A percentile compares a stretch with the other conserved stretches of the same genome.
Conservation (phyloP, 208 protist species). For the Sergeia podlipaevii region DNA sequence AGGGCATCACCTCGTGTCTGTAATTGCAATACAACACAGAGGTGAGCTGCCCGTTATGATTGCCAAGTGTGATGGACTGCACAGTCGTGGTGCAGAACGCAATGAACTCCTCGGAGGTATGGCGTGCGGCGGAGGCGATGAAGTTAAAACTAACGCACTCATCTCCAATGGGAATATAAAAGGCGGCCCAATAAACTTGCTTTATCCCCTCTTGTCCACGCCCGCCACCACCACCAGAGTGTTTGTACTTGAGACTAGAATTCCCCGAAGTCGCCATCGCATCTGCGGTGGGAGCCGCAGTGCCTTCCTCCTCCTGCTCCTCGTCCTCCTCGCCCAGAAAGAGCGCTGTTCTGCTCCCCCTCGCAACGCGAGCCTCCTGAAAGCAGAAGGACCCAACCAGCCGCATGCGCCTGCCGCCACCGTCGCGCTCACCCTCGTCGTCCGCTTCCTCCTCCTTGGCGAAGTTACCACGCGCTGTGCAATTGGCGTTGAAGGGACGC, state of each 20-base stretch:
- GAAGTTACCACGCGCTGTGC: constrained; percentile 40
- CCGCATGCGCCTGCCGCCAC: constrained; percentile 14
- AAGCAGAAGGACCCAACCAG: constrained; percentile 46
- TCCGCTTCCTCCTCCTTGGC: constrained; percentile 32
- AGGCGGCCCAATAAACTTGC: constrained; percentile 46
- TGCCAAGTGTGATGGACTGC: constrained; percentile 73
- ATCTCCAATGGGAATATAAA: constrained; percentile 52
- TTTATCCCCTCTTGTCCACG: too few species aligned
- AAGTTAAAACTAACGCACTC: constrained; percentile 73
- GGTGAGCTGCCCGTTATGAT: constrained; percentile 74
- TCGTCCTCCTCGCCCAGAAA: constrained; percentile 21
- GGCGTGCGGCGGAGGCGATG: constrained; percentile 52
- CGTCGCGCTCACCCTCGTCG: constrained; percentile 21
- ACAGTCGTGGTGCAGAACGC: constrained; percentile 64
- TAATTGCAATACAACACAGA: constrained; percentile 78
- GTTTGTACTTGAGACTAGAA: neutral
- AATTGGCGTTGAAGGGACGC: constrained; percentile 40
- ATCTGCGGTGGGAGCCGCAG: neutral
- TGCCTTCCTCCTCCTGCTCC: neutral
- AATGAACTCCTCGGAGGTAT: constrained; percentile 64
- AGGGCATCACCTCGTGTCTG: constrained; percentile 68
- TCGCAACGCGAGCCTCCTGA: constrained; percentile 29
- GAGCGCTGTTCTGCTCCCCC: constrained; percentile 18
- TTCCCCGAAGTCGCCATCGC: neutral
- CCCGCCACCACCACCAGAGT: neutral